These are phyloP conservation scores for Sordariomycetes sp. DNA, from an alignment of 2,329 filamentous ascomycete genomes.

Conservation along the genomic window DNA sequence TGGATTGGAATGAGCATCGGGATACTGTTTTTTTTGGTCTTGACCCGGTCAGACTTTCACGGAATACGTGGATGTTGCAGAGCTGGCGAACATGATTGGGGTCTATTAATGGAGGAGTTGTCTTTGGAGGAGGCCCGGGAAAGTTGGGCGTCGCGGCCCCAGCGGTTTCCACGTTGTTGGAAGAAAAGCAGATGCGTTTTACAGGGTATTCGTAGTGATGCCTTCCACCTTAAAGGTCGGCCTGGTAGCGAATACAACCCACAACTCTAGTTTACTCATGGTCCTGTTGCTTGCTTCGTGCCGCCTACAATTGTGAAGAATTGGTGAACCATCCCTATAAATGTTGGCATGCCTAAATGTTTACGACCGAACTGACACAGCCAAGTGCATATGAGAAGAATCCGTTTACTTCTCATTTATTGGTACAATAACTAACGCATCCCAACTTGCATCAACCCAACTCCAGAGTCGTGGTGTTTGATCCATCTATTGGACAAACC, in stretches of 20 bases:
- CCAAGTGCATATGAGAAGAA: neutral
- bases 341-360: neutral
- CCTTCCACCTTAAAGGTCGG: neutral
- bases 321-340: neutral
- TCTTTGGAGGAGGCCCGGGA: neutral
- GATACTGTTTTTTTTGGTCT: neutral
- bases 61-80: neutral
- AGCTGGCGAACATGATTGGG: neutral
- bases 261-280: neutral
- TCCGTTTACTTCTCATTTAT: neutral
- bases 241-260: constrained; percentile 1
- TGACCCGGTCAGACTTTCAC: neutral
- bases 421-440: neutral
- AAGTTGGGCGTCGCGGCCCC: neutral
- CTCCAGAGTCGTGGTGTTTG: neutral
- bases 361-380: neutral
- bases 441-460: neutral
- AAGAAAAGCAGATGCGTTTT: neutral
- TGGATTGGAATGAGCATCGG: constrained; percentile 1
- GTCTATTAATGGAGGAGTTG: neutral
- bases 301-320: neutral
- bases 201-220: neutral
- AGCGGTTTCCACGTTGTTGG: neutral
- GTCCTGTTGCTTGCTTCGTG: neutral
- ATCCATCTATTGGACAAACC: neutral